Evolutionary conservation across 148 eudicot species (phyloP), one percentile per base, ranked within the genome.

Genomic region (Salicornia ramosissima): DNA sequence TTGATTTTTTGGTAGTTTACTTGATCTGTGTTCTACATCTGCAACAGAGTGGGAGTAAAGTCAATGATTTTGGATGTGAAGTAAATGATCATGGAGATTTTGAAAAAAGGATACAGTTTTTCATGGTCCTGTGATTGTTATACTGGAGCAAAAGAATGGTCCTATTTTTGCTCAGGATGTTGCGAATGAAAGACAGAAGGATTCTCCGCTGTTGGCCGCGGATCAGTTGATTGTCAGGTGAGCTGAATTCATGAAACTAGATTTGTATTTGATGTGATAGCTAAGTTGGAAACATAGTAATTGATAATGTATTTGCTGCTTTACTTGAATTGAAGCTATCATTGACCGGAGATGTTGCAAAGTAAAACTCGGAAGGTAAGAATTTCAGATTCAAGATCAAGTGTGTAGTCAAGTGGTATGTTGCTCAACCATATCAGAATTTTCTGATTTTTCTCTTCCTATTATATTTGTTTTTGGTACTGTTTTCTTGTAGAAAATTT

Each of bases 191-290:
- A 10, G 3, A 40, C 5, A 9, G 71, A 58, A 30, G 65, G 53
- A 54, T 54, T 30, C 63, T 53, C 69, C 19, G 63, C 52, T 42
- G 10, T 64, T 25, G 69, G 33, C 30, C 22, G 30, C 43, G 12
- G 54, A 52, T 49, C 65, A 56, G 53, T 56, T 67, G 65, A 74
- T 46, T 28, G 33, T 31, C 57, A 25, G 64, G 76, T 73, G 62
- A 65, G 33, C 39, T 13, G 24, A 31, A 13, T 46, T 40, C 68
- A 26, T 39, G 10, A 34, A 36, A n/a, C 40, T 39, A 15, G 0
- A 40, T 43, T 42, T n/a, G 10, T 30, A 29, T 53, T 54, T 12
- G 10, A 5, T 26, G 18, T 30, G 16, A 2, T 40, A 4, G 51
- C 10, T 22, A 28, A 61, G 46, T 36, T 61, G 5, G 7, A 2